phyloP scores from a whole-genome alignment of 2,329 filamentous ascomycete species.

The Penicillium verrucosum region DNA sequence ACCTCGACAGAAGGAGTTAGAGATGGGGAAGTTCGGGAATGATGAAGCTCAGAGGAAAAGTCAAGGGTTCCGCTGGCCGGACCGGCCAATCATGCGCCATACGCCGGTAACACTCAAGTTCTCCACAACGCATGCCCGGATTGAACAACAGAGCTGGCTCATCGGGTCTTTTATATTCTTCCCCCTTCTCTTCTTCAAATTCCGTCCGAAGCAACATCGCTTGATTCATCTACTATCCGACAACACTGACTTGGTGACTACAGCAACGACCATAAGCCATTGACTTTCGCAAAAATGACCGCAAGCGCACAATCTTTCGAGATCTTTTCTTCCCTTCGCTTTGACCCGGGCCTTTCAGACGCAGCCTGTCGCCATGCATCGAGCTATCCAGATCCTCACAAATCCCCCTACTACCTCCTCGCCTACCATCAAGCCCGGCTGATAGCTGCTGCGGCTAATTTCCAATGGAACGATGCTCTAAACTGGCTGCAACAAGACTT shows the following conservation, averaged over 20 bases:
- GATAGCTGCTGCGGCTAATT: slow-evolving; percentile 55
- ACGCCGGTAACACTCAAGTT: slow-evolving; percentile 14
- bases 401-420: slow-evolving; percentile 73
- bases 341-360: slow-evolving; percentile 58
- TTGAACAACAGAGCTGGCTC: slow-evolving; percentile 6
- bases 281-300: slow-evolving; percentile 13
- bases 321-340: slow-evolving; percentile 70
- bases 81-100: slow-evolving; percentile 32
- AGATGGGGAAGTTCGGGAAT: slow-evolving; percentile 26
- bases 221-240: not conserved
- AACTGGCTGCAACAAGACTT: slow-evolving; percentile 31
- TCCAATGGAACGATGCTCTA: slow-evolving; percentile 44
- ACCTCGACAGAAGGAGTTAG: slow-evolving; percentile 26
- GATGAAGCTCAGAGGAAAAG: slow-evolving; percentile 35
- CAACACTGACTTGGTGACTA: slow-evolving; percentile 8
- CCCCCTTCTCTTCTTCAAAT: slow-evolving; percentile 13
- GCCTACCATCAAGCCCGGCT: slow-evolving; percentile 75
- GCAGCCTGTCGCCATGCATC: slow-evolving; percentile 27
- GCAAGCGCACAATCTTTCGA: slow-evolving; percentile 45
- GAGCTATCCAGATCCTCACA: slow-evolving; percentile 37
- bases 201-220: not conserved
- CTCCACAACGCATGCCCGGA: slow-evolving; percentile 20
- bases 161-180: slow-evolving; percentile 12
- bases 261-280: slow-evolving; percentile 23
- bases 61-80: slow-evolving; percentile 30